Conservation (phyloP, 2,329 filamentous ascomycete species). For the Fusarium coffeatum region DNA sequence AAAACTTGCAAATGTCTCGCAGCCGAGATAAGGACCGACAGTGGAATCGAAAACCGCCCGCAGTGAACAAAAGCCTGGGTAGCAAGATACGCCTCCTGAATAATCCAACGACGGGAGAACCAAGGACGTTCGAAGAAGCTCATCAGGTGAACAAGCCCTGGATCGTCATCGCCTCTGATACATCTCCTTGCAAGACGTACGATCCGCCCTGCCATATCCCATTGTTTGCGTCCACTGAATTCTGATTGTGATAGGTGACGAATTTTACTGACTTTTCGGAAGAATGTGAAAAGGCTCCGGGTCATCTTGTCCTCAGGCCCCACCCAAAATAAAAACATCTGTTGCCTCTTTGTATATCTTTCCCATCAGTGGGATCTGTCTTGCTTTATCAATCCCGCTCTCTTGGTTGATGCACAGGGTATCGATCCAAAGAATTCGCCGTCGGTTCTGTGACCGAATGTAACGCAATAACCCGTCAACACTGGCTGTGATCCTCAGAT, state of each 20-base stretch:
- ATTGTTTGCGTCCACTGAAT: not conserved
- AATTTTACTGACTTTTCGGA: conserved; percentile 4
- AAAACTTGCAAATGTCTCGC: not conserved
- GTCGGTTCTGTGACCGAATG: conserved; percentile 2
- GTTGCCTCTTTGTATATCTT: conserved; percentile 1
- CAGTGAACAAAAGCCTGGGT: conserved; percentile 7
- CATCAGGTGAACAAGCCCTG: not conserved
- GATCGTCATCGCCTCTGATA: not conserved
- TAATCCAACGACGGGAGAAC: conserved; percentile 19
- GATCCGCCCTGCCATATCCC: not conserved
- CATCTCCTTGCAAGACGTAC: not conserved
- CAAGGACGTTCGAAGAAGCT: not conserved
- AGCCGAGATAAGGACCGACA: conserved; percentile 3
- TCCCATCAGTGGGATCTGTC: conserved; percentile 6
- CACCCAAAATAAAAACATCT: conserved; percentile 11
- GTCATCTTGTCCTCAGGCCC: conserved; percentile 3
- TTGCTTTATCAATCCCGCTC: conserved; percentile 2
- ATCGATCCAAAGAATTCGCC: conserved; percentile 1
- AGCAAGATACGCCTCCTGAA: conserved; percentile 15
- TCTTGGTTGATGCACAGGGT: conserved; percentile 4
- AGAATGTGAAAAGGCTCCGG: not conserved
- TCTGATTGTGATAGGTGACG: not conserved
- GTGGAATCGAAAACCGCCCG: conserved; percentile 1
- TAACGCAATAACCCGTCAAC: conserved; percentile 1
- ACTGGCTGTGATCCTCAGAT: conserved; percentile 11